Conservation (phyloP, 192 early-diverging fungal genomes). For the Backusella morwellensis region DNA sequence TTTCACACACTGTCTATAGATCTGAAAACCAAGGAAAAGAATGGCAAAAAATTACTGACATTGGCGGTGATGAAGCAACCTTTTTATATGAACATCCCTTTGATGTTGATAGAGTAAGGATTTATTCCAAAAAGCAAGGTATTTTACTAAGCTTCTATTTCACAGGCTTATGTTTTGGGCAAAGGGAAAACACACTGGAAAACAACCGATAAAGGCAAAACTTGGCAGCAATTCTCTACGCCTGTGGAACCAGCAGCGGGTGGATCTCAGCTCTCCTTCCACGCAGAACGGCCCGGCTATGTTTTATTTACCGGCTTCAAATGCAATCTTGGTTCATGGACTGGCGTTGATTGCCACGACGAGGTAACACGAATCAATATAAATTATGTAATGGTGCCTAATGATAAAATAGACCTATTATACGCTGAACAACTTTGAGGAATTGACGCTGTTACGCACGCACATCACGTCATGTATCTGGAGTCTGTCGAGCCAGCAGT, state of each 20-base stretch:
- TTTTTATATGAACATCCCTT: constrained; percentile 65
- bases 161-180: constrained; percentile 58
- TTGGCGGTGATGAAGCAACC: constrained; percentile 41
- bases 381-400: not conserved
- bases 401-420: constrained; percentile 47
- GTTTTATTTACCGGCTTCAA: constrained; percentile 62
- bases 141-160: constrained; percentile 25
- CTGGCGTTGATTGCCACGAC: constrained; percentile 54
- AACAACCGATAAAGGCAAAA: constrained; percentile 55
- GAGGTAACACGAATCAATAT: constrained; percentile 39
- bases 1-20: constrained; percentile 49
- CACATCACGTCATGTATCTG: constrained; percentile 71
- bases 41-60: constrained; percentile 51
- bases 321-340: constrained; percentile 45
- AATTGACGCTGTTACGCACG: constrained; percentile 49
- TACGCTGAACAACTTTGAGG: constrained; percentile 67
- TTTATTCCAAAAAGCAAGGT: constrained; percentile 34
- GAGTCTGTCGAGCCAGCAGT: constrained; percentile 60
- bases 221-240: constrained; percentile 57
- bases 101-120: constrained; percentile 54
- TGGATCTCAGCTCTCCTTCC: constrained; percentile 53
- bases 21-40: constrained; percentile 66
- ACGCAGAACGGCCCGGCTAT: constrained; percentile 63
- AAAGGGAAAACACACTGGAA: constrained; percentile 51
- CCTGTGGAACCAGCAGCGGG: constrained; percentile 34